Base-by-base conservation (phyloP, 2,329 filamentous ascomycete genomes). In the Alternaria sp. region DNA sequence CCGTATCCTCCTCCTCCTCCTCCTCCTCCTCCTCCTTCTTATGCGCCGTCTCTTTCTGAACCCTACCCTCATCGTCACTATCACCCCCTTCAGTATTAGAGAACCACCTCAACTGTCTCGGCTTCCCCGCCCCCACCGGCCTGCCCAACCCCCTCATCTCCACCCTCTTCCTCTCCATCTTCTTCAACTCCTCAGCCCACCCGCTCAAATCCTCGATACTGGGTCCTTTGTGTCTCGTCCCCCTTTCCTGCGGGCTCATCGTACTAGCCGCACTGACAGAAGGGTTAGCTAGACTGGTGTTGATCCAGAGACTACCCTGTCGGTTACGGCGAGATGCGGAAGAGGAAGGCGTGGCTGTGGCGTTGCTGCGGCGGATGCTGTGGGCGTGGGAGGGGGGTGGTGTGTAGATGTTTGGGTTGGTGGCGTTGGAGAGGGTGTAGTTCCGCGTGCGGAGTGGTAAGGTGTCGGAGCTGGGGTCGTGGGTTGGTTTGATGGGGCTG, bases 161-260 rank as follows among this genome's bases (percentile, higher is more conserved):
- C 6, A 30, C 9, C 5, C 56, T 51, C 57, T 58, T 63, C 4
- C 30, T 53, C 44, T 64, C 58, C 66, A 68, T 66, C 4, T 15
- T 46, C 37, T 58, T 61, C 7, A 68, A 12, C 21, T 68, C 58
- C 11, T 55, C 20, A 1, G 67, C 67, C 67, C 64, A 69, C 5
- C 11, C 15, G 15, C 18, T 28, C 8, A 65, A 33, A 8, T 63
- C 67, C 10, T 26, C 18, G 6, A 56, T 45, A 20, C 60, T 67
- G 4, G 64, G 61, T 14, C 58, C 66, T 10, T 49, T 37, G 14
- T 47, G 62, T 1, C 33, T 51, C 2, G 37, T 20, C 5, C 25
- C 37, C 0, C 37, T 2, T 54, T 60, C 57, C 11, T 45, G 23
- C 8, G 57, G 57, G 10, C 47, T 46, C 37, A 41, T 4, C 21